These are phyloP conservation scores for Fusarium chlamydosporum DNA, from an alignment of 2,329 filamentous ascomycete genomes.

Conservation along the genomic window DNA sequence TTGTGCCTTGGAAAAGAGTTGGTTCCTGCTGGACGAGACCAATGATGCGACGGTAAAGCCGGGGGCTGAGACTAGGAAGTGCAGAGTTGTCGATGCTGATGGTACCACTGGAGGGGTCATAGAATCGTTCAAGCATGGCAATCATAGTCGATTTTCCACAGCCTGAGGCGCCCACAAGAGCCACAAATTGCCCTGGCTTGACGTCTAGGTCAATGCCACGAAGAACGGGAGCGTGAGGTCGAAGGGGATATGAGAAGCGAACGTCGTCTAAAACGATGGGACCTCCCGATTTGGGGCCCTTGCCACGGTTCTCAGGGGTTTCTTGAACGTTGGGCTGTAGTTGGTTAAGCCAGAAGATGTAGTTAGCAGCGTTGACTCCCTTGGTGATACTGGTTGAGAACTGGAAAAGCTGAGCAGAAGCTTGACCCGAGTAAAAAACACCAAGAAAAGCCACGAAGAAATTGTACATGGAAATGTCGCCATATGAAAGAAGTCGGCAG, in stretches of 20 bases:
- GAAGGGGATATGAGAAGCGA: conserved; percentile 73
- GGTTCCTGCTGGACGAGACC: conserved; percentile 72
- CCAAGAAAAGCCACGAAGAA: conserved; percentile 66
- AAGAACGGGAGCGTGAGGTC: conserved; percentile 59
- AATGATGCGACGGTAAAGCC: conserved; percentile 66
- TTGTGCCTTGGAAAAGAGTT: conserved; percentile 81
- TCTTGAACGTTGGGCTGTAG: conserved; percentile 60
- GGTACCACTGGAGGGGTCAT: conserved; percentile 60
- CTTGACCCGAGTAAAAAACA: conserved; percentile 63
- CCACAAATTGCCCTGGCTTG: conserved; percentile 64
- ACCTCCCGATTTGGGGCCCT: conserved; percentile 54
- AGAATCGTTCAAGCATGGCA: conserved; percentile 64
- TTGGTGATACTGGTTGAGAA: conserved; percentile 69
- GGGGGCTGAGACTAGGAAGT: conserved; percentile 59
- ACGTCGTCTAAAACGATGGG: conserved; percentile 66
- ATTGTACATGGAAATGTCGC: conserved; percentile 67
- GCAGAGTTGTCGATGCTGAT: conserved; percentile 64
- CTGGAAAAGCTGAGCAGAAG: conserved; percentile 59
- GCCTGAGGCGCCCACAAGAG: conserved; percentile 67
- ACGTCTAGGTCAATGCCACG: conserved; percentile 58
- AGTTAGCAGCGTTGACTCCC: conserved; percentile 63
- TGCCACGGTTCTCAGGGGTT: conserved; percentile 58
- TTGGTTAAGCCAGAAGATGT: conserved; percentile 64
- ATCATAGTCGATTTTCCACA: conserved; percentile 75
- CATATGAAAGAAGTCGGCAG: conserved; percentile 55